Base-by-base conservation (phyloP, 2,329 filamentous ascomycete genomes). In the Anthostomella pinea region DNA sequence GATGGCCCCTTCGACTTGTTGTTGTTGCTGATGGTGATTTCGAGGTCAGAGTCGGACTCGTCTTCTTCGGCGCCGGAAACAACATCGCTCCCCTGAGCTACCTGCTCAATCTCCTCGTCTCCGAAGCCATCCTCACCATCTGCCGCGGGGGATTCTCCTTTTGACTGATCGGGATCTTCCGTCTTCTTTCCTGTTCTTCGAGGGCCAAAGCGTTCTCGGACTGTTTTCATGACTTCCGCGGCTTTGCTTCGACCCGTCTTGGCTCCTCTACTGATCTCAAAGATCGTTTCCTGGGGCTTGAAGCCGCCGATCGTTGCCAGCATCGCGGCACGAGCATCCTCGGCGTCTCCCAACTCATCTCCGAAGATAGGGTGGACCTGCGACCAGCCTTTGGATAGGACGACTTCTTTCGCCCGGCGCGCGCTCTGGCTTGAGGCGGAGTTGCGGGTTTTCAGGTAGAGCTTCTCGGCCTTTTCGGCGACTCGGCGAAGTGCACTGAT, bases 241-340 rank as follows among this genome's bases (percentile, higher is more conserved):
- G 85, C 83, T 56, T 84, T 81, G 31, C 66, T 72, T 23, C 70
- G 71, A 2, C 70, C 72, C 3, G 64, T 72, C 48, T 85, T 83
- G 24, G 81, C 84, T 43, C 82, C 77, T 50, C 83, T 80, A 6
- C 86, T 85, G 45, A 96, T 83, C 63, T 98, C 93, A 52, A 98
- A 98, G n/a, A 98, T 87, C 0, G 91, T 97, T 64, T 98, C 93
- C 27, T 83, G 74, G 0, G 94, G 93, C 51, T 87, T 80, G 67
- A 93, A 98, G 2, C 85, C 84, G 53, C 87, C 90, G 39, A 98
- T 87, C 40, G 83, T 79, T 20, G 88, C 87, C 19, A 98, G 70
- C 87, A 98, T 95, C 33, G 85, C 81, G 31, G 89, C 81, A 20
- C 90, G 79, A 31, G 87, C 82, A 41, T 80, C 75, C 55, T 91